These are phyloP conservation scores for Dichotomocladium elegans DNA, from an alignment of 371 early-diverging fungal genomes.

Conservation along the genomic window DNA sequence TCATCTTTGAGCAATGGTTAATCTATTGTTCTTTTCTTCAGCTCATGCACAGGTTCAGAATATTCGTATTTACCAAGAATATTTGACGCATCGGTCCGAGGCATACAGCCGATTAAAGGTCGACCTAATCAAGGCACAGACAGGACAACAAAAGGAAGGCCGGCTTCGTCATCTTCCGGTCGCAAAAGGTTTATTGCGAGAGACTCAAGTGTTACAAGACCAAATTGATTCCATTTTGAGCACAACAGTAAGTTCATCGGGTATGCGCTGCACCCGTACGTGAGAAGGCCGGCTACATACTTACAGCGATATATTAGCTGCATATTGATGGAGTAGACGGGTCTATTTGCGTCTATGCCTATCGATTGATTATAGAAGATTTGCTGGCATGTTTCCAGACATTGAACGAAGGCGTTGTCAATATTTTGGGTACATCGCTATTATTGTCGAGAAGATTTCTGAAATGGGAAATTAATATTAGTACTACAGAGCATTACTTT, in stretches of 20 bases:
- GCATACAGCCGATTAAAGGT: conserved; percentile 69
- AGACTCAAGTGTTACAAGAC: conserved; percentile 75
- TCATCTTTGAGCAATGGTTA: too few species aligned
- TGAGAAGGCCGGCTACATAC: neutral
- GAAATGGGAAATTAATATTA: neutral
- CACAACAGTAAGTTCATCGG: conserved; percentile 61
- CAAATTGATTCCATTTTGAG: conserved; percentile 77
- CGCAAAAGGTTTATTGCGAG: conserved; percentile 69
- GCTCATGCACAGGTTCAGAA: conserved; percentile 65
- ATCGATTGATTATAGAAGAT: conserved; percentile 84
- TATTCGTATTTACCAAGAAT: conserved; percentile 80
- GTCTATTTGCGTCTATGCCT: conserved; percentile 83
- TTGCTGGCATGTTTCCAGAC: conserved; percentile 82
- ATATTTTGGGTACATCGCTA: conserved; percentile 66
- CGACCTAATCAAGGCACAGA: conserved; percentile 65
- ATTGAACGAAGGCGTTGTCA: conserved; percentile 91
- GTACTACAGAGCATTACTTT: conserved; percentile 71
- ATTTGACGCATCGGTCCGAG: conserved; percentile 78
- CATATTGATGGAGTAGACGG: conserved; percentile 86
- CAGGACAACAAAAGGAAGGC: conserved; percentile 46
- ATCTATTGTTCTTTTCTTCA: too few species aligned
- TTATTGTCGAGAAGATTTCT: neutral
- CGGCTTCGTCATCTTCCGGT: conserved; percentile 58
- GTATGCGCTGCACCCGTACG: too few species aligned
- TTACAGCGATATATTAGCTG: conserved; percentile 4